Base-by-base conservation (phyloP, 2,329 filamentous ascomycete species). In the Xylogone sp. region DNA sequence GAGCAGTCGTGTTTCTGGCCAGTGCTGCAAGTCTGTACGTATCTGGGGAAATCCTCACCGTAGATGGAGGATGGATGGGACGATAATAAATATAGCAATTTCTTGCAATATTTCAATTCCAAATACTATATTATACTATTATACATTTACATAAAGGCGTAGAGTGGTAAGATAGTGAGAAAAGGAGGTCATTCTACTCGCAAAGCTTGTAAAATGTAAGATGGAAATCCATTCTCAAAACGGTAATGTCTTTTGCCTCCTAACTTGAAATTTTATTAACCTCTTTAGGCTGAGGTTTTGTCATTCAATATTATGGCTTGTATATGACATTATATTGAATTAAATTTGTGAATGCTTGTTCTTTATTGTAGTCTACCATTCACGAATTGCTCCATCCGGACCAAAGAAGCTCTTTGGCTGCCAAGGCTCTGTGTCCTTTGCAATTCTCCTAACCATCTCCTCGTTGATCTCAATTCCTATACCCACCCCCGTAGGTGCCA, bases 1-100 rank as follows among this genome's bases (percentile, higher is more conserved):
- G 90, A 0, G 83, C 82, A 0, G 77, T 85, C 0, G 85, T 94
- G 29, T 94, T 83, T 61, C 70, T 96, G 53, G 87, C 88, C 42
- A 45, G 48, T 31, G 34, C 44, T 29, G 49, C 49, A 16, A 47
- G 49, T 24, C 19, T 29, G 31, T 52, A 49, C 43, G 50, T 52
- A 18, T 44, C 45, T 24, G 50, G 50, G 12, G 50, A 49, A 39
- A 49, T 49, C 16, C 34, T 52, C 19, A 43, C 42, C 24, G 50
- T 52, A n/a, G 50, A 52, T 49, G 50, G 50, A 22, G 50, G 50
- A 13, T 52, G 45, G 45, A 49, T 52, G 45, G 50, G 50, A 42
- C 29, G 46, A 19, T 51, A 51, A 71, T 31, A 13, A 31, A 8
- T 31, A 31, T 7, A 31, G 27, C 8, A 31, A 8, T 13, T 31